These are phyloP conservation scores for Phytopythium aichiense DNA, from an alignment of 352 stramenopile species.

Conservation along the genomic window DNA sequence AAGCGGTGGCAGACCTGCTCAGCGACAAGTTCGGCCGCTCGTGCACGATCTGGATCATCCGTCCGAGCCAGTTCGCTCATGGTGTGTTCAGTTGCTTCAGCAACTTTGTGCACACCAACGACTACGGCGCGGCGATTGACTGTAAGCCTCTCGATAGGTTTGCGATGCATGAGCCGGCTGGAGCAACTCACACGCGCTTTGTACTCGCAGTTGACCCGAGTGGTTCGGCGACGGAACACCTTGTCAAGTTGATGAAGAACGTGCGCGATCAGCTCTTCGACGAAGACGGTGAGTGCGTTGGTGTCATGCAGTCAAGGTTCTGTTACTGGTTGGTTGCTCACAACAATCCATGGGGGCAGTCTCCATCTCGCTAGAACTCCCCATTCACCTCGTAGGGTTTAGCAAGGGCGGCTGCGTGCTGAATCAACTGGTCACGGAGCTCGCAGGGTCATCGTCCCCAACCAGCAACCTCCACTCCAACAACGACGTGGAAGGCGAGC, in stretches of 20 bases:
- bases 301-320: slow-evolving; percentile 2
- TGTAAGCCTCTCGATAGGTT: slow-evolving; percentile 21
- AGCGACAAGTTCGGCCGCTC: slow-evolving; percentile 43
- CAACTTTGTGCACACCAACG: slow-evolving; percentile 54
- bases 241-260: slow-evolving; percentile 37
- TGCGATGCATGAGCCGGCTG: neutral
- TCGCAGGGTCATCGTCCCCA: slow-evolving; percentile 27
- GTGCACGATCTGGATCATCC: slow-evolving; percentile 59
- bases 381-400: slow-evolving; percentile 61
- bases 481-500: slow-evolving; percentile 11
- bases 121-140: slow-evolving; percentile 39
- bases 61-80: slow-evolving; percentile 34
- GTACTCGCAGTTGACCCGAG: slow-evolving; percentile 26
- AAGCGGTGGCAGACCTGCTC: slow-evolving; percentile 37
- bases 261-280: slow-evolving; percentile 12
- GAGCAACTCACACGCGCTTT: neutral
- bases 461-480: slow-evolving; percentile 10
- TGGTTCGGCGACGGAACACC: slow-evolving; percentile 31
- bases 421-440: slow-evolving; percentile 67
- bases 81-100: slow-evolving; percentile 58
- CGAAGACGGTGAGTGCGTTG: neutral
- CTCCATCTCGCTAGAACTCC: slow-evolving; percentile 37
- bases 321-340: neutral
- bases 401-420: slow-evolving; percentile 66
- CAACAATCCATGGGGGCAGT: slow-evolving; percentile 15